Conservation (phyloP, 1,284 basidiomycete species). For the Tilletia horrida region DNA sequence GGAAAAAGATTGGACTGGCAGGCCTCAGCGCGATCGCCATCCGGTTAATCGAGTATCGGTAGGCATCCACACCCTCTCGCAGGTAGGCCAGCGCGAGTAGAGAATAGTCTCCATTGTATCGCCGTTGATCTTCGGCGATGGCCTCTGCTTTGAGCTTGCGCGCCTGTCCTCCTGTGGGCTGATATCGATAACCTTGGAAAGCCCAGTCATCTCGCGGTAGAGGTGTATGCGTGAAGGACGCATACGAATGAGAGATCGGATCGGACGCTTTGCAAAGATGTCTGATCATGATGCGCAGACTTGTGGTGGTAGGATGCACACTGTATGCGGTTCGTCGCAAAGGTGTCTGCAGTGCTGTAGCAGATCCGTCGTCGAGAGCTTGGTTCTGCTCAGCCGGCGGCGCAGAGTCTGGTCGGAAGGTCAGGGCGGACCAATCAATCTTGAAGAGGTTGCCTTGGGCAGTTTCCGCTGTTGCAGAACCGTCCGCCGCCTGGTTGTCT, state of each 20-base stretch:
- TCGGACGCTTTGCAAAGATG: slow-evolving; percentile 31
- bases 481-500: neutral
- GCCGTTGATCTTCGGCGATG: slow-evolving; percentile 29
- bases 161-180: neutral
- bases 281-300: slow-evolving; percentile 36
- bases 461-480: slow-evolving; percentile 4
- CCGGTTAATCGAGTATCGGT: slow-evolving; percentile 23
- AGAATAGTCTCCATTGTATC: slow-evolving; percentile 29
- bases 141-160: neutral
- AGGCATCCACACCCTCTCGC: slow-evolving; percentile 30
- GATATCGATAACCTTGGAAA: slow-evolving; percentile 18
- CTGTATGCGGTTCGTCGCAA: neutral
- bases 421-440: slow-evolving; percentile 20
- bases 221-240: slow-evolving; percentile 15
- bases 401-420: neutral
- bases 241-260: slow-evolving; percentile 2
- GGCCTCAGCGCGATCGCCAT: slow-evolving; percentile 27
- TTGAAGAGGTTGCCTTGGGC: slow-evolving; percentile 26
- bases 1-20: slow-evolving; percentile 23
- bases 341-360: neutral
- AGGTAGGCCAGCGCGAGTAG: slow-evolving; percentile 27
- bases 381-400: neutral
- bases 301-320: slow-evolving; percentile 43
- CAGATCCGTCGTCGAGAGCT: neutral
- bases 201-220: slow-evolving; percentile 30